Conservation (phyloP, 108 stramenopile genomes). For the Conticribra guillardii region DNA sequence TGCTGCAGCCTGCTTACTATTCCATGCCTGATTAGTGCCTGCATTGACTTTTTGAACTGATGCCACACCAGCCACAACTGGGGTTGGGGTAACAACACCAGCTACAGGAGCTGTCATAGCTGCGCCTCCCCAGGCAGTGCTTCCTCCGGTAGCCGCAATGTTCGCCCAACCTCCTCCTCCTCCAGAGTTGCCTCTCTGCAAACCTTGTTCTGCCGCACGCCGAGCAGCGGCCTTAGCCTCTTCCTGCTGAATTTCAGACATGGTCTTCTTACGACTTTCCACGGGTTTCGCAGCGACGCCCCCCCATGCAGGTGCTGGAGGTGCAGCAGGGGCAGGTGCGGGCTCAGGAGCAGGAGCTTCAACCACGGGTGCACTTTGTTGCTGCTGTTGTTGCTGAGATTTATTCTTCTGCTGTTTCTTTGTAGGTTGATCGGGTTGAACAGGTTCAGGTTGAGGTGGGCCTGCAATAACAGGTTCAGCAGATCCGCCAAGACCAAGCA, state of each 20-base stretch:
- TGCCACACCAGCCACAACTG: slow-evolving; percentile 43
- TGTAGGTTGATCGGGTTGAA: slow-evolving; percentile 21
- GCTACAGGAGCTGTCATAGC: slow-evolving; percentile 32
- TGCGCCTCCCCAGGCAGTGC: slow-evolving; percentile 63
- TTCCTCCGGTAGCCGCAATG: slow-evolving; percentile 74
- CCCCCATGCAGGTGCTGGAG: slow-evolving; percentile 81
- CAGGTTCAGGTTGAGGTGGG: slow-evolving; percentile 20
- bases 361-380: slow-evolving; percentile 11
- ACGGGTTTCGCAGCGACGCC: slow-evolving; percentile 32
- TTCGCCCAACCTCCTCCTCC: slow-evolving; percentile 86
- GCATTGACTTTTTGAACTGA: slow-evolving; percentile 28
- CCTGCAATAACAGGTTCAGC: slow-evolving; percentile 27
- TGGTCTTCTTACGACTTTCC: slow-evolving; percentile 60
- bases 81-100: slow-evolving; percentile 36
- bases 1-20: slow-evolving; percentile 36
- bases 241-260: slow-evolving; percentile 91
- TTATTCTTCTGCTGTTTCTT: slow-evolving; percentile 48
- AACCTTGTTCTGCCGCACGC: slow-evolving; percentile 62
- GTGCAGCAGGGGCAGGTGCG: slow-evolving; percentile 37
- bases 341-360: slow-evolving; percentile 6
- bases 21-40: slow-evolving; percentile 24
- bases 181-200: slow-evolving; percentile 16
- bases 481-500: slow-evolving; percentile 74
- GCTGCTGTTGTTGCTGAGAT: slow-evolving; percentile 41
- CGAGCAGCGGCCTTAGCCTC: slow-evolving; percentile 76